Evolutionary conservation across 1,284 basidiomycete species (phyloP).

Genomic region (Erythrobasidium hasegawianum): DNA sequence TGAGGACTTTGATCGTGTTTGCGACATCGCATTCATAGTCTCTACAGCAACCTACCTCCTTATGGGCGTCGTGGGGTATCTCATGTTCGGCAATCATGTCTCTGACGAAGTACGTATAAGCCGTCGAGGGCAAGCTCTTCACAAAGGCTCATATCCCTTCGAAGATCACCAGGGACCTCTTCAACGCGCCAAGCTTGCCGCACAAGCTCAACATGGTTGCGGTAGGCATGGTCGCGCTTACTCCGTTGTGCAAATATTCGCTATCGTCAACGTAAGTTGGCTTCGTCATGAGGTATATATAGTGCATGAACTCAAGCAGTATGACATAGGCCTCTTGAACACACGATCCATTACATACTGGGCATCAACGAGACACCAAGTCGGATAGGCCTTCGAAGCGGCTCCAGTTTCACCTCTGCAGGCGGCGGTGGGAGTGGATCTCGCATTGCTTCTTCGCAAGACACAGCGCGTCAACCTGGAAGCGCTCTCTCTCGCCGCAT

Average conservation of each 20-base stretch:
- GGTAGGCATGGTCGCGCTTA: slow-evolving; percentile 85
- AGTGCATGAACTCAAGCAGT: too few species aligned
- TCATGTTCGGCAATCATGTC: slow-evolving; percentile 73
- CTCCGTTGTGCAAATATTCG: slow-evolving; percentile 56
- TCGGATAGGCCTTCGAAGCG: not conserved
- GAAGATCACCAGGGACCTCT: slow-evolving; percentile 84
- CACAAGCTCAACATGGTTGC: slow-evolving; percentile 67
- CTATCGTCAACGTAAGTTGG: slow-evolving; percentile 21
- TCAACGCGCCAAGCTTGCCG: slow-evolving; percentile 72
- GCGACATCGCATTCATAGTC: slow-evolving; percentile 77
- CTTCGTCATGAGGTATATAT: too few species aligned
- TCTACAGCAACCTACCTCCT: slow-evolving; percentile 73
- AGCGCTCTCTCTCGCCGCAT: not conserved
- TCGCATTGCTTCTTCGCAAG: not conserved
- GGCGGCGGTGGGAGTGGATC: too few species aligned
- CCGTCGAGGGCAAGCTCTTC: too few species aligned
- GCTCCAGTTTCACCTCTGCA: slow-evolving; percentile 13
- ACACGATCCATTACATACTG: slow-evolving; percentile 70
- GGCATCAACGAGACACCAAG: slow-evolving; percentile 52
- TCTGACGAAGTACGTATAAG: slow-evolving; percentile 68
- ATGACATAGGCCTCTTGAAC: slow-evolving; percentile 77
- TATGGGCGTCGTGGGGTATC: slow-evolving; percentile 79
- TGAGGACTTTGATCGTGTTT: slow-evolving; percentile 72
- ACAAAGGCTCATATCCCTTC: too few species aligned
- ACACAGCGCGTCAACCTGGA: not conserved